Percentiles rank a stretch among this genome's conserved stretches.
phyloP scores from a whole-genome alignment of 2,329 filamentous ascomycete species.

The Aureobasidium subglaciale region DNA sequence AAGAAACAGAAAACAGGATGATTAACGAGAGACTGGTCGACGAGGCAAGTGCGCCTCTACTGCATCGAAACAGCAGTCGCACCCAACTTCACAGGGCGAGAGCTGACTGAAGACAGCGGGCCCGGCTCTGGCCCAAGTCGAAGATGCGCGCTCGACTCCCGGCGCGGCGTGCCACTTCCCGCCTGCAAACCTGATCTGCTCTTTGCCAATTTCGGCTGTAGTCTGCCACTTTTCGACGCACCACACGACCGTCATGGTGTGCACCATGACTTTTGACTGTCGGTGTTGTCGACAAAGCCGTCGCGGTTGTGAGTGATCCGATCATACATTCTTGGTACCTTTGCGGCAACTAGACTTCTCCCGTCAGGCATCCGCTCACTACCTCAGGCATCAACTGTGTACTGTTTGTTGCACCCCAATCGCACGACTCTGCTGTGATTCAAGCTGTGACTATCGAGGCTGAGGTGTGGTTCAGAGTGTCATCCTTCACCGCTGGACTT shows the following conservation, averaged over 20 bases:
- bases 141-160: neutral
- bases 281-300: neutral
- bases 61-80: slow-evolving; percentile 5
- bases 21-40: neutral
- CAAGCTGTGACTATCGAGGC: neutral
- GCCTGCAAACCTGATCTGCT: neutral
- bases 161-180: slow-evolving; percentile 4
- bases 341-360: neutral
- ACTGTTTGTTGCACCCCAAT: no score
- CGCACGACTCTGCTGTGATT: no score
- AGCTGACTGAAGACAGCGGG: slow-evolving; percentile 6
- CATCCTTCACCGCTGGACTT: neutral
- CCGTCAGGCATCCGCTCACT: no score
- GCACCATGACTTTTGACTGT: neutral
- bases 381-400: no score
- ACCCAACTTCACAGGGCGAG: neutral
- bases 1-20: neutral
- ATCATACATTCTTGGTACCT: neutral
- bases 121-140: slow-evolving; percentile 1
- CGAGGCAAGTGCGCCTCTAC: slow-evolving; percentile 3
- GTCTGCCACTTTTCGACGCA: neutral
- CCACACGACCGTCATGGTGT: neutral
- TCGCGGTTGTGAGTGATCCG: neutral
- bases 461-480: neutral
- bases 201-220: neutral